phyloP scores from a whole-genome alignment of 2,329 filamentous ascomycete species.

The Fusarium compactum region DNA sequence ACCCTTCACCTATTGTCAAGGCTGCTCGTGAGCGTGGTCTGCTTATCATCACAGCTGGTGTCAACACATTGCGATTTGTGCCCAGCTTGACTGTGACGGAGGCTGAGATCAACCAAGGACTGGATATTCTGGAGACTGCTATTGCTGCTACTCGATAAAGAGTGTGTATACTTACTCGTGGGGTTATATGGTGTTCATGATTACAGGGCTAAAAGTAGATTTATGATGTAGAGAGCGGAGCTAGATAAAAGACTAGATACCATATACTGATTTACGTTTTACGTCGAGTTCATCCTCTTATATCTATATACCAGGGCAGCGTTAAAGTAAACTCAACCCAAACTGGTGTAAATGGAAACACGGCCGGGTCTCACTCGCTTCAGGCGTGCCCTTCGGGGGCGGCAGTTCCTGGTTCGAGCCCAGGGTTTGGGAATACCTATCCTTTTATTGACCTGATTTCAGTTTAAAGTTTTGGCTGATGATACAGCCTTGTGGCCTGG shows the following conservation, averaged over 20 bases:
- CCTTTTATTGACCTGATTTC: background rate
- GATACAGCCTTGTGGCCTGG: background rate
- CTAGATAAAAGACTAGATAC: slow-evolving; percentile 35
- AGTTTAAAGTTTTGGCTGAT: background rate
- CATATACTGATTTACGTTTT: slow-evolving; percentile 32
- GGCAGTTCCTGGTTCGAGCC: background rate
- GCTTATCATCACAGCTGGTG: slow-evolving; percentile 91
- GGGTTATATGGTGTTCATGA: background rate
- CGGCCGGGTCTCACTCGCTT: background rate
- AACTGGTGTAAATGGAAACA: background rate
- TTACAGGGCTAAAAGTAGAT: slow-evolving; percentile 14
- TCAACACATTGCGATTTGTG: slow-evolving; percentile 92
- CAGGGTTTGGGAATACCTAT: background rate
- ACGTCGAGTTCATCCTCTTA: background rate
- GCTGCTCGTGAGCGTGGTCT: slow-evolving; percentile 89
- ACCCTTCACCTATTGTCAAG: slow-evolving; percentile 80
- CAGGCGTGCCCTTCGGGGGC: background rate
- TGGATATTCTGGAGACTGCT: slow-evolving; percentile 79
- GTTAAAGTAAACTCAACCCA: background rate
- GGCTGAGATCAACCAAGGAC: slow-evolving; percentile 81
- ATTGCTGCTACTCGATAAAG: slow-evolving; percentile 60
- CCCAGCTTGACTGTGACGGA: slow-evolving; percentile 85
- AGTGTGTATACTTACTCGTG: background rate
- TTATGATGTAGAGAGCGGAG: slow-evolving; percentile 24
- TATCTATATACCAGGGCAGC: background rate